These are phyloP conservation scores for Protomyces macrosporus DNA, from an alignment of 1,139 yeast species.

Conservation along the genomic window DNA sequence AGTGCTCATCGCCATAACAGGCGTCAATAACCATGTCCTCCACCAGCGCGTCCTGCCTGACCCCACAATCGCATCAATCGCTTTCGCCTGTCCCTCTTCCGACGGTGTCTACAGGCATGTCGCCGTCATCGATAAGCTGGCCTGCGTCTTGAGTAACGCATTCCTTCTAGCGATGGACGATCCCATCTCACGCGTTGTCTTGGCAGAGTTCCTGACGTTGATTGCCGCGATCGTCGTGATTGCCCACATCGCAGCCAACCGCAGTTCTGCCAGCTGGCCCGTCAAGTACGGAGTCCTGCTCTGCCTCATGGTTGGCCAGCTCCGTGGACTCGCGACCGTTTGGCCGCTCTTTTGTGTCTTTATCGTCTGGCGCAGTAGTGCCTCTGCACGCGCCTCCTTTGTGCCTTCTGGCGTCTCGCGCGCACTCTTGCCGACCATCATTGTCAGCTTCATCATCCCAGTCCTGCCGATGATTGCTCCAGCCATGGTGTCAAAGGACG, in stretches of 20 bases:
- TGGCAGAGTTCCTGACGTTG: constrained; percentile 2
- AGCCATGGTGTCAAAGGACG: not conserved
- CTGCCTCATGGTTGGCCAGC: constrained; percentile 1
- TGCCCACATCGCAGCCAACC: constrained; percentile 11
- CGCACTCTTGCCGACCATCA: constrained; percentile 11
- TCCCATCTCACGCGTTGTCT: not conserved
- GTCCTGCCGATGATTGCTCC: constrained; percentile 5
- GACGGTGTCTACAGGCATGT: not conserved
- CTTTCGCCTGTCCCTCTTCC: not conserved
- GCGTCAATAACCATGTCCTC: constrained; percentile 5
- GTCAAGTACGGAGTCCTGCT: constrained; percentile 12
- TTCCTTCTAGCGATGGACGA: constrained; percentile 3
- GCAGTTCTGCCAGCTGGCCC: constrained; percentile 8
- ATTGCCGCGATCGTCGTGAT: constrained; percentile 5
- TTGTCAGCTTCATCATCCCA: constrained; percentile 4
- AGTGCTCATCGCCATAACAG: constrained; percentile 3
- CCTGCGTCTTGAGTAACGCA: constrained; percentile 2
- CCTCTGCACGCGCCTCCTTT: constrained; percentile 19
- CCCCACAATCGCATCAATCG: not conserved
- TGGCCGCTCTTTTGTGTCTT: constrained; percentile 9
- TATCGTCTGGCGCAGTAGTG: constrained; percentile 5
- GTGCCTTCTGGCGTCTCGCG: constrained; percentile 19
- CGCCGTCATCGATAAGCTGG: not conserved
- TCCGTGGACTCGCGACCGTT: constrained; percentile 1
- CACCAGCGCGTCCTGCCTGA: constrained; percentile 5